Evolutionary conservation across 2,329 filamentous ascomycete species (phyloP).

Genomic region (Nakataea oryzae): DNA sequence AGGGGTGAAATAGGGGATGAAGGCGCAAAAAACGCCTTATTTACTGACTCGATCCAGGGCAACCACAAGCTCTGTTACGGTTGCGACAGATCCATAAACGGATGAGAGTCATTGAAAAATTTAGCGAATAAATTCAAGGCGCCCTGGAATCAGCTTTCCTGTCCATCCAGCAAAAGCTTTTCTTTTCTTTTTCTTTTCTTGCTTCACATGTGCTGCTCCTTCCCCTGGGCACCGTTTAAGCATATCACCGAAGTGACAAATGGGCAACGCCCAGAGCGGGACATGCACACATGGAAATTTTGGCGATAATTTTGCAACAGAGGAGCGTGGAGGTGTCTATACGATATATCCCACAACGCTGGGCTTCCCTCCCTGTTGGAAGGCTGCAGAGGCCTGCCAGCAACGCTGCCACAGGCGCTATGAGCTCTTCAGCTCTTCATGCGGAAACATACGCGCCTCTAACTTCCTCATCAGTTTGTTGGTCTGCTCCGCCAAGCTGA

Average conservation of each 20-base stretch:
- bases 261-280: too few relatives aligned
- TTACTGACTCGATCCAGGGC: slow-evolving; percentile 12
- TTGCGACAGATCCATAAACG: slow-evolving; percentile 54
- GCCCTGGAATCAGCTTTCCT: neutral
- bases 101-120: slow-evolving; percentile 21
- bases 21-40: slow-evolving; percentile 12
- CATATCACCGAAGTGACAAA: too few relatives aligned
- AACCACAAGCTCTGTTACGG: slow-evolving; percentile 54
- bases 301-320: too few relatives aligned
- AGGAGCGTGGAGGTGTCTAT: neutral
- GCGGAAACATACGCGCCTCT: slow-evolving; percentile 48
- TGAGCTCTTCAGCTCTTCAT: slow-evolving; percentile 13
- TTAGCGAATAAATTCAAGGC: slow-evolving; percentile 5
- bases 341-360: neutral
- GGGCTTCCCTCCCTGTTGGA: neutral
- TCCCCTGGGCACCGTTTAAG: too few relatives aligned
- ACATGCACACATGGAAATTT: too few relatives aligned
- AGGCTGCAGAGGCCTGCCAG: neutral
- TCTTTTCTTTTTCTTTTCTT: too few relatives aligned
- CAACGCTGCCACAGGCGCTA: neutral
- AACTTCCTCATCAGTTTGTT: slow-evolving; percentile 81
- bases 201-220: too few relatives aligned
- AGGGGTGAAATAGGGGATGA: slow-evolving; percentile 47
- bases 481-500: slow-evolving; percentile 91
- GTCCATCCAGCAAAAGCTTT: too few relatives aligned